Evolutionary conservation across 257 asterid genomes (phyloP).

Genomic region (Striga asiatica): DNA sequence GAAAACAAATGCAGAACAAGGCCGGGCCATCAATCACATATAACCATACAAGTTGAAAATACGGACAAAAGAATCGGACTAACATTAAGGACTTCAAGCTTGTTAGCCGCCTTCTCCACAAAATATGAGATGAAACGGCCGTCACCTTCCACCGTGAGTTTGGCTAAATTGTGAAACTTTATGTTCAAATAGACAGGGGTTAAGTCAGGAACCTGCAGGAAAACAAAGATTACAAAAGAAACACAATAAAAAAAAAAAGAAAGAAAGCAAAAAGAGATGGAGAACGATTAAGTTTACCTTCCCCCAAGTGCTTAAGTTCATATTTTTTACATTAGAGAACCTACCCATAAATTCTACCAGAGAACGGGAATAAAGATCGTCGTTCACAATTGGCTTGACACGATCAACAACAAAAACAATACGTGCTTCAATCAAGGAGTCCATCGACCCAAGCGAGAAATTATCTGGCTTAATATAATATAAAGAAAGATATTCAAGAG

Average conservation of each 20-base stretch:
- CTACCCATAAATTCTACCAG: background rate
- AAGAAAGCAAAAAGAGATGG: background rate
- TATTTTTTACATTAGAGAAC: background rate
- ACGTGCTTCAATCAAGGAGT: background rate
- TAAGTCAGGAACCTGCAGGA: background rate
- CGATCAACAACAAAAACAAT: background rate
- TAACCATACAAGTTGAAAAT: no score
- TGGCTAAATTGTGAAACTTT: background rate
- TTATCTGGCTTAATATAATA: background rate
- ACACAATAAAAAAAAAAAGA: background rate
- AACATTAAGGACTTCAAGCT: no score
- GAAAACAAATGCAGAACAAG: no score
- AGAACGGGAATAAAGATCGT: background rate
- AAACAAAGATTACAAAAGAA: no score
- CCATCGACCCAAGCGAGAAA: background rate
- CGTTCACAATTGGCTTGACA: background rate
- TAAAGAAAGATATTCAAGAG: background rate
- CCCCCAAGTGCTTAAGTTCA: background rate
- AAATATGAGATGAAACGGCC: no score
- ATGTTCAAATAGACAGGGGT: background rate
- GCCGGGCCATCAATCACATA: no score
- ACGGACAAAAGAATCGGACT: no score
- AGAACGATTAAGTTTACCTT: background rate
- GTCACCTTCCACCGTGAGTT: no score
- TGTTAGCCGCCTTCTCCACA: no score